Evolutionary conservation across 495 filamentous ascomycete species (phyloP).

Genomic region (Penicillium samsonianum): DNA sequence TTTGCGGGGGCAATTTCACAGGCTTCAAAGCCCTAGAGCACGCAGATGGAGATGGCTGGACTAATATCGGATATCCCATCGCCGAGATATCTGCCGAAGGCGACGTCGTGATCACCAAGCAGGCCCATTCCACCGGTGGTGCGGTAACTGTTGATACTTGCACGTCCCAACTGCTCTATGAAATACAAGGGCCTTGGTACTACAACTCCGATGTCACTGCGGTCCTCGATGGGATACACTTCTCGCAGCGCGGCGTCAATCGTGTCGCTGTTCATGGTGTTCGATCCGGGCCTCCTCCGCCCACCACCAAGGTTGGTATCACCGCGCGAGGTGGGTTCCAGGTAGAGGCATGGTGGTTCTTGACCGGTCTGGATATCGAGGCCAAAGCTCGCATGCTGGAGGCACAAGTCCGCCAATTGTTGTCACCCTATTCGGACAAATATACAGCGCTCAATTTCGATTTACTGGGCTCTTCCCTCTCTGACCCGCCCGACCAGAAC

Average conservation of each 20-base stretch:
- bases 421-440: slow-evolving; percentile 22
- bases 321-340: slow-evolving; percentile 52
- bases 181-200: slow-evolving; percentile 61
- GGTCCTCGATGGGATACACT: slow-evolving; percentile 47
- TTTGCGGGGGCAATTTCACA: slow-evolving; percentile 58
- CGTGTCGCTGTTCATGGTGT: slow-evolving; percentile 33
- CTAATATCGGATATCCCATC: slow-evolving; percentile 58
- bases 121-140: slow-evolving; percentile 37
- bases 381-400: slow-evolving; percentile 48
- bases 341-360: slow-evolving; percentile 44
- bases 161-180: slow-evolving; percentile 58
- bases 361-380: slow-evolving; percentile 48
- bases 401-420: slow-evolving; percentile 31
- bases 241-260: slow-evolving; percentile 47
- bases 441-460: slow-evolving; percentile 38
- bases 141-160: slow-evolving; percentile 52
- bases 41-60: slow-evolving; percentile 33
- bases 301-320: slow-evolving; percentile 59
- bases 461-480: slow-evolving; percentile 32
- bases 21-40: slow-evolving; percentile 53
- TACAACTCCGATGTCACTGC: slow-evolving; percentile 60
- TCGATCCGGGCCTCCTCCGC: slow-evolving; percentile 44
- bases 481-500: slow-evolving; percentile 37
- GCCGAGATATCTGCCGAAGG: slow-evolving; percentile 57
- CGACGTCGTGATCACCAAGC: slow-evolving; percentile 48